Percentiles rank a stretch among this genome's conserved stretches.
These are phyloP conservation scores for Clitopilus hobsonii DNA, from an alignment of 768 basidiomycete species.

Conservation along the genomic window DNA sequence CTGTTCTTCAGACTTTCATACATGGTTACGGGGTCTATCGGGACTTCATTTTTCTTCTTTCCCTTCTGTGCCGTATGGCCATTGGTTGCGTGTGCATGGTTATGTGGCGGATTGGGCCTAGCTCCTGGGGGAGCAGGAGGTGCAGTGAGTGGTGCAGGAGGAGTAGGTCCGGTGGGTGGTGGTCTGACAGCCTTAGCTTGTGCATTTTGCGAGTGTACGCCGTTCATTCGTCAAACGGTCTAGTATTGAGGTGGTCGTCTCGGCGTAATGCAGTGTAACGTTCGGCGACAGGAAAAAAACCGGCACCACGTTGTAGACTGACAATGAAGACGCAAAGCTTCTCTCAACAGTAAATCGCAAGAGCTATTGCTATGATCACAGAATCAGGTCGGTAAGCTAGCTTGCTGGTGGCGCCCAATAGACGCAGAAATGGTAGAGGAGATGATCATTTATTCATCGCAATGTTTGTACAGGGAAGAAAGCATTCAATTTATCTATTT, in stretches of 20 bases:
- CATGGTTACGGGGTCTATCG: constrained; percentile 80
- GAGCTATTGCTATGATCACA: no score
- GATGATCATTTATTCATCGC: no score
- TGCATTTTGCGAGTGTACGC: constrained; percentile 32
- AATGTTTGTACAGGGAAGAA: no score
- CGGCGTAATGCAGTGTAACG: constrained; percentile 9
- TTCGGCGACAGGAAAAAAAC: background rate
- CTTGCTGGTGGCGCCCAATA: no score
- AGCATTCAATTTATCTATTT: no score
- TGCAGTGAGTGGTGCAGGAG: constrained; percentile 54
- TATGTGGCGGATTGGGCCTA: constrained; percentile 21
- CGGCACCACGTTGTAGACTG: background rate
- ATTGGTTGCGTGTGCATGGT: constrained; percentile 34
- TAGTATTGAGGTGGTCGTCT: constrained; percentile 9
- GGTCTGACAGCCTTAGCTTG: constrained; percentile 42
- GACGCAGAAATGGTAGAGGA: no score
- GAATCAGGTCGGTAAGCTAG: no score
- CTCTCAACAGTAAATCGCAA: no score
- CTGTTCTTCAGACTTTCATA: constrained; percentile 85
- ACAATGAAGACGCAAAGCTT: no score
- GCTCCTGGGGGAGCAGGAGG: constrained; percentile 53
- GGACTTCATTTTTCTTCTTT: constrained; percentile 71
- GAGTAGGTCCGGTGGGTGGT: constrained; percentile 53
- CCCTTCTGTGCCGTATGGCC: constrained; percentile 44
- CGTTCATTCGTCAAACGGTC: constrained; percentile 39